Evolutionary conservation across 2,329 filamentous ascomycete species (phyloP), one percentile per base, ranked within the genome.

Genomic region (Aspergillaceae sp.): DNA sequence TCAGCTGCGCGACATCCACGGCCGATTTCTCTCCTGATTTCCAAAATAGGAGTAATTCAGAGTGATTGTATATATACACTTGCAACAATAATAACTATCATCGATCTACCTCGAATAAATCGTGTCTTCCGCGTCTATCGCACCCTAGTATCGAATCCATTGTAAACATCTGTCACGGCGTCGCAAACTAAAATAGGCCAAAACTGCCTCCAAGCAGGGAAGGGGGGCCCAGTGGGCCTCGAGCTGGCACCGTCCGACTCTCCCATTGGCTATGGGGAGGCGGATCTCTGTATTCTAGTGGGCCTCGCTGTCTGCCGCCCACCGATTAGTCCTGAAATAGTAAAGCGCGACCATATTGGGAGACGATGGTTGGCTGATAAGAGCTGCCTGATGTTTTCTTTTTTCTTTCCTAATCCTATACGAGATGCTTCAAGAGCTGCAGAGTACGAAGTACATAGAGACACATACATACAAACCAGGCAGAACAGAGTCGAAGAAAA

Each of bases 211-310:
- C 27, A 40, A 29, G 10, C 42, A 44, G 37, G 40, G 47, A 51
- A 45, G 38, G 48, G 47, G 48, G 47, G 45, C 19, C 19, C 19
- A 19, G 19, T 19, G 19, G 19, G 19, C 19, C 19, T 19, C 28
- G 41, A 56, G 51, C 50, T 50, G 50, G 19, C 4, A 38, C 11
- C 3, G 8, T 36, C n/a, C 3, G n/a, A 1, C n/a, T 36, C 4
- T 30, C 3, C 19, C 5, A 57, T 50, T 57, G 52, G 55, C n/a
- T 29, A 19, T 19, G 7, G 9, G 43, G 29, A n/a, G 42, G 50
- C 40, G 48, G 53, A 57, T 57, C 55, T 43, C 50, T 50, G 48
- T 38, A 27, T 29, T 11, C 38, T 42, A 38, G 49, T 54, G 51
- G 53, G 37, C 29, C 38, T 28, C 7, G 41, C 40, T 32, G 46